phyloP scores from a whole-genome alignment of 2,329 filamentous ascomycete genomes.

The Ambrosiella cleistominuta region DNA sequence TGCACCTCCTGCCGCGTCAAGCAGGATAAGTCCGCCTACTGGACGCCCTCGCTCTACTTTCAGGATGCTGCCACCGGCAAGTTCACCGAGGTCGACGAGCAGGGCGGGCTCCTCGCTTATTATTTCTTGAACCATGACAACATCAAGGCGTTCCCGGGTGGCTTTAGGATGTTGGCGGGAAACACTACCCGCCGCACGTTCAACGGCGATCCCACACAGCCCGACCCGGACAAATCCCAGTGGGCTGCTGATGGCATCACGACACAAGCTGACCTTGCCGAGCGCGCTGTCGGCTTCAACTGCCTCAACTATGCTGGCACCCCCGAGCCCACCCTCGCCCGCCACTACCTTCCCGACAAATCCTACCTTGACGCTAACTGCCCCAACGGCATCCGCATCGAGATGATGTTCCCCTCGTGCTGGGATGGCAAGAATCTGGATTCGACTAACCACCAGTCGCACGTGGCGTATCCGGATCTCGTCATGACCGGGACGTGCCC shows the following conservation, averaged over 20 bases:
- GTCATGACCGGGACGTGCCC: conserved; percentile 67
- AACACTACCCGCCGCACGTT: conserved; percentile 51
- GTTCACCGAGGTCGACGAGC: conserved; percentile 51
- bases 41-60: conserved; percentile 68
- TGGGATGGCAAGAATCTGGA: conserved; percentile 57
- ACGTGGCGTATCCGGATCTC: conserved; percentile 62
- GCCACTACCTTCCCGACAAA: conserved; percentile 70
- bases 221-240: conserved; percentile 46
- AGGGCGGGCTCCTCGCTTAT: conserved; percentile 77
- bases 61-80: conserved; percentile 44
- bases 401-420: conserved; percentile 79
- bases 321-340: conserved; percentile 58
- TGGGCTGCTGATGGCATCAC: conserved; percentile 51
- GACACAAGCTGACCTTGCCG: conserved; percentile 47
- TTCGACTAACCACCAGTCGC: conserved; percentile 36
- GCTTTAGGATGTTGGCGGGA: conserved; percentile 72
- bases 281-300: conserved; percentile 87
- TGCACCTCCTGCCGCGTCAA: conserved; percentile 71
- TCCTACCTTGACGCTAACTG: conserved; percentile 65
- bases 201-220: conserved; percentile 46
- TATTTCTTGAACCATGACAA: conserved; percentile 57
- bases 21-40: conserved; percentile 78
- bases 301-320: conserved; percentile 61
- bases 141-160: conserved; percentile 55
- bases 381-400: conserved; percentile 60